Evolutionary conservation across 495 filamentous ascomycete species (phyloP).

Genomic region (Delitschia confertaspora): DNA sequence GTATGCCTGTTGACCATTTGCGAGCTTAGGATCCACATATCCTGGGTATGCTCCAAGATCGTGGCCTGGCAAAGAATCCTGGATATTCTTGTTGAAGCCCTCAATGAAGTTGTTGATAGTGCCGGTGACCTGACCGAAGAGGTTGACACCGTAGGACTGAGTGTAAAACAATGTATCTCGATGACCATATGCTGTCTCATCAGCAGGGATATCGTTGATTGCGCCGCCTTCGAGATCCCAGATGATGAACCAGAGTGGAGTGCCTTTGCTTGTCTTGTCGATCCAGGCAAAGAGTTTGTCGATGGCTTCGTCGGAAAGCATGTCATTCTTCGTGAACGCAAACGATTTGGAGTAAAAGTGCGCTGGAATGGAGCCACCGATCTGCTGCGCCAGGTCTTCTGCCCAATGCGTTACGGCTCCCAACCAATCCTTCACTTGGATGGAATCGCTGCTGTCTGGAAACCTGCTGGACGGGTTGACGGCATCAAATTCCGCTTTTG

Average conservation of each 20-base stretch:
- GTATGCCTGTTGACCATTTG: constrained; percentile 31
- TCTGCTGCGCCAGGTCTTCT: constrained; percentile 35
- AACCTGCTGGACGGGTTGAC: constrained; percentile 33
- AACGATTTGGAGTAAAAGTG: constrained; percentile 44
- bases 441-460: constrained; percentile 31
- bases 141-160: constrained; percentile 38
- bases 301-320: constrained; percentile 34
- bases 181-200: constrained; percentile 41
- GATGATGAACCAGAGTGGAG: constrained; percentile 39
- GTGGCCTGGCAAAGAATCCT: constrained; percentile 17
- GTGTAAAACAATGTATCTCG: constrained; percentile 42
- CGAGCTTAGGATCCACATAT: constrained; percentile 29
- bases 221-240: constrained; percentile 42
- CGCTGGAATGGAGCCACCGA: constrained; percentile 33
- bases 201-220: constrained; percentile 33
- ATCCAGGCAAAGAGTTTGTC: constrained; percentile 39
- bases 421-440: constrained; percentile 48
- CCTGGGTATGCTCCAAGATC: constrained; percentile 27
- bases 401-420: constrained; percentile 42
- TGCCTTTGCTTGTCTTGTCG: constrained; percentile 39
- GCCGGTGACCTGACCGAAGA: constrained; percentile 36
- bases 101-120: constrained; percentile 37
- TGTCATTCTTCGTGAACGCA: constrained; percentile 41
- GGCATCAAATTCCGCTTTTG: constrained; percentile 34
- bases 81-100: constrained; percentile 38